A percentile compares a stretch with the other conserved stretches of the same genome.
Evolutionary conservation across 306 rosid genomes (phyloP).

Genomic region (Quercus gilva): DNA sequence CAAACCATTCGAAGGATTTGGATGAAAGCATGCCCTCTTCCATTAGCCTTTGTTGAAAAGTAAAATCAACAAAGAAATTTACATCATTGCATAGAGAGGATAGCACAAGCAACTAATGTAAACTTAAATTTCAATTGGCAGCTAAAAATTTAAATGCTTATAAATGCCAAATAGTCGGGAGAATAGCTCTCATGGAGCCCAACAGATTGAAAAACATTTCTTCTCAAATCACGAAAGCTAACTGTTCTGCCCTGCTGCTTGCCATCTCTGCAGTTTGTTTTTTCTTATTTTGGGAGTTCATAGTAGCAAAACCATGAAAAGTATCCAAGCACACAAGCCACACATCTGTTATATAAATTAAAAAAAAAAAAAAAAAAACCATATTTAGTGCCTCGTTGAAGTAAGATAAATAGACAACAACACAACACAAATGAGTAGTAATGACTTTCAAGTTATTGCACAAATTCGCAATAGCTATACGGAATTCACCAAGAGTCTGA

Average conservation of each 20-base stretch:
- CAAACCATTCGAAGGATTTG: background rate
- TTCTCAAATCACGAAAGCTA: slow-evolving; percentile 19
- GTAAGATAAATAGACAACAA: slow-evolving; percentile 16
- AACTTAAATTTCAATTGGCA: background rate
- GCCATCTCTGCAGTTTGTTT: slow-evolving; percentile 25
- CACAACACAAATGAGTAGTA: background rate
- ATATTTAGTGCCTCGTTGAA: slow-evolving; percentile 29
- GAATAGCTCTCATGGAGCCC: slow-evolving; percentile 19
- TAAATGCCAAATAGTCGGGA: slow-evolving; percentile 10
- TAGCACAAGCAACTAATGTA: background rate
- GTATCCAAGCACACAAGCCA: slow-evolving; percentile 23
- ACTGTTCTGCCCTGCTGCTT: background rate
- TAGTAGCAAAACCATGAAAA: slow-evolving; percentile 43
- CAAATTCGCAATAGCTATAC: background rate
- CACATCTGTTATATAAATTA: slow-evolving; percentile 34
- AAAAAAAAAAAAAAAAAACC: background rate
- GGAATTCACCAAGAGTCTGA: background rate
- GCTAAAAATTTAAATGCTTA: slow-evolving; percentile 13
- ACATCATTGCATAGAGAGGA: background rate
- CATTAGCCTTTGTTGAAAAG: background rate
- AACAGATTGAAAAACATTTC: slow-evolving; percentile 8
- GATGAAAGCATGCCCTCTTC: background rate
- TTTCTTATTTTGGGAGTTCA: slow-evolving; percentile 15
- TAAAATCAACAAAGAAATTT: background rate
- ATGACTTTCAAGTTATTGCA: background rate